Base-by-base conservation (phyloP, 768 basidiomycete species). In the Pisolithus tinctorius region DNA sequence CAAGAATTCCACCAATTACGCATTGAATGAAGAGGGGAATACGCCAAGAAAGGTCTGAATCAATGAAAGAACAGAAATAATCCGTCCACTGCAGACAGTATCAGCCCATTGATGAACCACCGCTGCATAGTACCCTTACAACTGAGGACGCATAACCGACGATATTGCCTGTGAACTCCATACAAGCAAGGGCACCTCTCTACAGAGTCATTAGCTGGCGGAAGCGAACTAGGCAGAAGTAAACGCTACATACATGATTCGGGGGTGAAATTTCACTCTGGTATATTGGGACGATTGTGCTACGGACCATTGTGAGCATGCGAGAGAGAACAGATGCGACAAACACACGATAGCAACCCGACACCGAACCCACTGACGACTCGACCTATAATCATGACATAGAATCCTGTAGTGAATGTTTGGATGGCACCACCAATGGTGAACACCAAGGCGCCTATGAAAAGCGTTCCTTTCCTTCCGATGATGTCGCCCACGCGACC, bases 251-350 rank as follows among this genome's bases (percentile, higher is more conserved):
- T 57, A 88, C 91, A 71, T 94, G 90, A 59, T 88, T 78, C 2
- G 94, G 89, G 29, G 94, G 93, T 4, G 91, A 93, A 44, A 96
- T 92, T 73, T 97, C 94, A 59, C 89, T 92, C 73, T 96, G 90
- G 67, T 93, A 94, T 52, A 93, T 92, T 13, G 91, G 92, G 27
- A 93, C 91, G 54, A 93, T 93, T n/a, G 91, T 93, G 40, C 91
- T 93, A 58, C 26, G 26, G 27, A 37, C 41, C 13, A 30, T 20
- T 25, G 45, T 56, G 10, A 66, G 52, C 30, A 48, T 10, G 16
- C 42, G 30, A 31, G 13, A 11, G 41, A 29, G 23, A 14, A 23
- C 9, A 36, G 1, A 34, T 29, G 38, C 31, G 23, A 31, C 16
- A 5, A 27, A 77, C 86, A 60, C 62, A 92, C 88, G 87, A 90